Evolutionary conservation across 495 filamentous ascomycete species (phyloP).

Genomic region (Talaromyces trachyspermus): DNA sequence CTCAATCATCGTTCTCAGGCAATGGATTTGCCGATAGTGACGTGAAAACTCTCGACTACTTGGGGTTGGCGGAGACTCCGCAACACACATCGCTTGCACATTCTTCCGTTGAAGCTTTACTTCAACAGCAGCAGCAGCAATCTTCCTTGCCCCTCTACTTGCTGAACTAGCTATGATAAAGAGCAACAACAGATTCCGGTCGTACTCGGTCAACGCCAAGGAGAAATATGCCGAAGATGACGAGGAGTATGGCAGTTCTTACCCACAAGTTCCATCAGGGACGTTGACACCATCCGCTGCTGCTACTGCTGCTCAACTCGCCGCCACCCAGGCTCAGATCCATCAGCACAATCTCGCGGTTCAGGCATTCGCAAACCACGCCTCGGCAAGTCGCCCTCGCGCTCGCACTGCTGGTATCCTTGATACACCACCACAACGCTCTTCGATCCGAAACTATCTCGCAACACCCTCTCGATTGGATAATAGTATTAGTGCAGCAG

Average conservation of each 20-base stretch:
- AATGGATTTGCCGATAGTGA: slow-evolving; percentile 84
- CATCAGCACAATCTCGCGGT: slow-evolving; percentile 90
- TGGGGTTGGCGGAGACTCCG: slow-evolving; percentile 91
- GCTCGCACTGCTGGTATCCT: slow-evolving; percentile 86
- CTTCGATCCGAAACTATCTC: slow-evolving; percentile 68
- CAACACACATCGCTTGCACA: slow-evolving; percentile 69
- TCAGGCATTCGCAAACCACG: slow-evolving; percentile 80
- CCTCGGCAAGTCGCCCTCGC: slow-evolving; percentile 72
- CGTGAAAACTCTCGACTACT: slow-evolving; percentile 90
- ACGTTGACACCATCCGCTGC: slow-evolving; percentile 66
- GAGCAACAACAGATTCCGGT: slow-evolving; percentile 81
- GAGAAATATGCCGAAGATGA: slow-evolving; percentile 95
- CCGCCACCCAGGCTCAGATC: slow-evolving; percentile 84
- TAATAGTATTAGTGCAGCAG: slow-evolving; percentile 72
- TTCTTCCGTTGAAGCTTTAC: slow-evolving; percentile 33
- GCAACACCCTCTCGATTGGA: slow-evolving; percentile 74
- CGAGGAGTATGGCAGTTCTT: slow-evolving; percentile 61
- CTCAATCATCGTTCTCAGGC: slow-evolving; percentile 80
- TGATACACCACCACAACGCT: slow-evolving; percentile 68
- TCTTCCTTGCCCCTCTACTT: slow-evolving; percentile 58
- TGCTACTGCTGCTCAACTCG: slow-evolving; percentile 58
- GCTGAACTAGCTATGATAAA: slow-evolving; percentile 71
- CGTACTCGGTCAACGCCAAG: slow-evolving; percentile 97
- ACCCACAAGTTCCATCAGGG: slow-evolving; percentile 55
- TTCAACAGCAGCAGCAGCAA: slow-evolving; percentile 51